These are phyloP conservation scores for Kwoniella shandongensis DNA, from an alignment of 768 basidiomycete species.

Conservation along the genomic window DNA sequence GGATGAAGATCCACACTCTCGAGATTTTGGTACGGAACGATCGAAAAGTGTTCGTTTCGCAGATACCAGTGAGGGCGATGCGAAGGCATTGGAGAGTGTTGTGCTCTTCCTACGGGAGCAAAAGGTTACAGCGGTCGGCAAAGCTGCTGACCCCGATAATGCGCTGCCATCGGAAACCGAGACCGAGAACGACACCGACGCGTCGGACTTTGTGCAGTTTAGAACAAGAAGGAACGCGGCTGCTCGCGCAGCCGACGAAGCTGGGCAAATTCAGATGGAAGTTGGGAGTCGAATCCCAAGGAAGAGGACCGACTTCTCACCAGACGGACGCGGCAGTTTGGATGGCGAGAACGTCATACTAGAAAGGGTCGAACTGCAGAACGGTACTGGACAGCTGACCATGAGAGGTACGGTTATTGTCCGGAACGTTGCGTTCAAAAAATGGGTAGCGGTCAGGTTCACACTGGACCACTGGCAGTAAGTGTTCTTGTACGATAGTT, in stretches of 20 bases:
- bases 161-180: conserved; percentile 56
- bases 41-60: conserved; percentile 83
- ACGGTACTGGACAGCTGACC: conserved; percentile 52
- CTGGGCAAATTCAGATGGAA: conserved; percentile 37
- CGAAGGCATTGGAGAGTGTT: conserved; percentile 83
- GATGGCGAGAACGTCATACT: conserved; percentile 53
- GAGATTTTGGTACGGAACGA: conserved; percentile 49
- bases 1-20: conserved; percentile 17
- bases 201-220: conserved; percentile 50
- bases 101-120: conserved; percentile 92
- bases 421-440: conserved; percentile 80
- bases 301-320: conserved; percentile 46
- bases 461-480: conserved; percentile 89
- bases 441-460: conserved; percentile 83
- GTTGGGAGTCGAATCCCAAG: conserved; percentile 46
- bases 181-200: conserved; percentile 59
- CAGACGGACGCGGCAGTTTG: conserved; percentile 32
- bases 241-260: conserved; percentile 43
- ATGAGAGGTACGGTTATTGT: conserved; percentile 74
- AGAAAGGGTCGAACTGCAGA: conserved; percentile 54
- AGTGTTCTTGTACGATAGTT: conserved; percentile 20
- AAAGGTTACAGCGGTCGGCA: conserved; percentile 85
- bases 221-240: conserved; percentile 45
- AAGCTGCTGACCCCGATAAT: conserved; percentile 59
- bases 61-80: conserved; percentile 51